Evolutionary conservation across 2,329 filamentous ascomycete genomes (phyloP).

Genomic region (Pseudopithomyces maydicus): DNA sequence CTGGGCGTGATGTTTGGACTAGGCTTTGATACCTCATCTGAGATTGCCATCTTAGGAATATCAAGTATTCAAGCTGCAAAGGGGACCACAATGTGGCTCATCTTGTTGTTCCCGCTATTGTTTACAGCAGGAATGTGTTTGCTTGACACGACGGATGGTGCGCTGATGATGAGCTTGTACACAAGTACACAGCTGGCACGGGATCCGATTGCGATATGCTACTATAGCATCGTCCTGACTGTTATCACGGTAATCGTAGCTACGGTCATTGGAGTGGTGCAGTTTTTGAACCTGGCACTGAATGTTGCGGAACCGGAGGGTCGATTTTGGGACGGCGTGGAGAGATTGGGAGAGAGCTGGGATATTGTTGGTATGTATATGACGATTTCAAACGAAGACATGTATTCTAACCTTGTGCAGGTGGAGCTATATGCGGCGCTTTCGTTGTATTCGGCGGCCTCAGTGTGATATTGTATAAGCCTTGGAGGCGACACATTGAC

Average conservation of each 20-base stretch:
- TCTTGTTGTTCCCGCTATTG: conserved; percentile 85
- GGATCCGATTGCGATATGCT: conserved; percentile 86
- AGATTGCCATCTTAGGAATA: conserved; percentile 90
- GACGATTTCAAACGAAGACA: neutral
- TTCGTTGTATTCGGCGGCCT: conserved; percentile 79
- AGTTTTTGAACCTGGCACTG: conserved; percentile 77
- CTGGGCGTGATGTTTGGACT: conserved; percentile 84
- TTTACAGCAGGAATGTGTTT: conserved; percentile 97
- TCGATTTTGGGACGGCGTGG: conserved; percentile 88
- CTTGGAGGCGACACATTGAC: conserved; percentile 72
- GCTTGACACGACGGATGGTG: conserved; percentile 89
- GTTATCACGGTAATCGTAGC: conserved; percentile 83
- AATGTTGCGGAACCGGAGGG: conserved; percentile 77
- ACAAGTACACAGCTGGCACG: conserved; percentile 77
- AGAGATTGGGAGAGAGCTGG: conserved; percentile 50
- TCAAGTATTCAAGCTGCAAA: conserved; percentile 83
- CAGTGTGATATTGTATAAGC: conserved; percentile 76
- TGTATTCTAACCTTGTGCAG: conserved; percentile 23
- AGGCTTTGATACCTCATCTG: conserved; percentile 93
- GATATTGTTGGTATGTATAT: conserved; percentile 40
- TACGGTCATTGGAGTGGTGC: conserved; percentile 82
- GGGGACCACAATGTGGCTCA: conserved; percentile 91
- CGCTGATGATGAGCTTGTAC: conserved; percentile 93
- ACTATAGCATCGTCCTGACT: conserved; percentile 90
- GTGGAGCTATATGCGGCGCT: conserved; percentile 79